A percentile compares a stretch with the other conserved stretches of the same genome.
These are phyloP conservation scores for Thecaphora thlaspeos DNA, from an alignment of 1,284 basidiomycete species.

Conservation along the genomic window DNA sequence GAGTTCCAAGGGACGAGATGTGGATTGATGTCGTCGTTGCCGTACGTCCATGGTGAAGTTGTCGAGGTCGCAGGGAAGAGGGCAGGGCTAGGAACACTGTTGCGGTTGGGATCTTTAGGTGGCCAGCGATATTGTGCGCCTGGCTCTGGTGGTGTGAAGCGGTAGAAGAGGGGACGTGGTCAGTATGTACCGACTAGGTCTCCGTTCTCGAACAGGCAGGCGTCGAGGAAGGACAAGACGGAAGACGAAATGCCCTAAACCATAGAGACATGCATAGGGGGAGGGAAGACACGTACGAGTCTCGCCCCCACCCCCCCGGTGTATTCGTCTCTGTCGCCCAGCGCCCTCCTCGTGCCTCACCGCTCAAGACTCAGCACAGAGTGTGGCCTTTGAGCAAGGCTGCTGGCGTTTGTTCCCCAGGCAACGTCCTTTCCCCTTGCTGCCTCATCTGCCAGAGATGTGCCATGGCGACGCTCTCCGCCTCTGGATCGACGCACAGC, in stretches of 20 bases:
- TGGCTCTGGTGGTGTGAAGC: conserved; percentile 46
- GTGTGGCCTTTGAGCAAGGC: too few relatives aligned
- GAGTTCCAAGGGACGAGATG: conserved; percentile 10
- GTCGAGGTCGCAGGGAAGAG: conserved; percentile 1
- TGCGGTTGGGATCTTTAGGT: conserved; percentile 60
- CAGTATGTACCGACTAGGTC: too few relatives aligned
- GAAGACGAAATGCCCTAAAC: too few relatives aligned
- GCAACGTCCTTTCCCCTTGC: not conserved
- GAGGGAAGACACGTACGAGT: conserved; percentile 5
- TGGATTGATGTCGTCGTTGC: conserved; percentile 64
- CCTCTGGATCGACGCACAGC: conserved; percentile 12
- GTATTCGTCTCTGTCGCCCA: not conserved
- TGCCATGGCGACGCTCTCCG: conserved; percentile 6
- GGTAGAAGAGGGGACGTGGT: not conserved
- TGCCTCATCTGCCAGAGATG: not conserved
- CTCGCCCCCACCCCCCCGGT: not conserved
- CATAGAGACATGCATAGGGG: not conserved
- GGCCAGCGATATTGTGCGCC: conserved; percentile 62
- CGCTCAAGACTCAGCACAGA: too few relatives aligned
- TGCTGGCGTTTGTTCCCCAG: not conserved
- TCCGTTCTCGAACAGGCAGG: not conserved
- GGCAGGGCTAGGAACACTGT: conserved; percentile 8
- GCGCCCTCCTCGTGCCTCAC: too few relatives aligned
- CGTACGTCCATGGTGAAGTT: conserved; percentile 77
- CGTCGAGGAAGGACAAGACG: too few relatives aligned